Conservation (phyloP, 139 green algal species). For the Prasinococcaceae sp. region DNA sequence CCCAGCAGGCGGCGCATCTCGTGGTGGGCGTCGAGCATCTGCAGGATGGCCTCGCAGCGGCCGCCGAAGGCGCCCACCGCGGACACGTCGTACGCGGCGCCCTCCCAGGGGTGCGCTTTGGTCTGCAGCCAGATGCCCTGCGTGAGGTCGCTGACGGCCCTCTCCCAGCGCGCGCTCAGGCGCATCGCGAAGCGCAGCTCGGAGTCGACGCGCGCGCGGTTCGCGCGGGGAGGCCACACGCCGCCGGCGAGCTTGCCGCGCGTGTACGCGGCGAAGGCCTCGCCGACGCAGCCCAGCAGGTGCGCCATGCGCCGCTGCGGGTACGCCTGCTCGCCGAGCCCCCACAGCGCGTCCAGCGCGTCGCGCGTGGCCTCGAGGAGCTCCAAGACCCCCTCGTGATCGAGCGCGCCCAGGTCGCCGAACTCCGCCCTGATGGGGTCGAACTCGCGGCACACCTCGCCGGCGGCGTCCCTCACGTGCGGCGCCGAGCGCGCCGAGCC, state of each 20-base stretch:
- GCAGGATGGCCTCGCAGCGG: conserved; percentile 38
- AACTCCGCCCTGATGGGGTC: neutral
- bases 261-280: neutral
- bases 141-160: conserved; percentile 11
- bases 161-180: conserved; percentile 11
- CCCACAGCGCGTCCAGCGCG: conserved; percentile 1
- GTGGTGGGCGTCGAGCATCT: conserved; percentile 43
- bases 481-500: too few relatives aligned
- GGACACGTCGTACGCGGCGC: conserved; percentile 22
- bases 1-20: conserved; percentile 42
- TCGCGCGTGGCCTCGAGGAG: neutral
- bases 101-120: conserved; percentile 25
- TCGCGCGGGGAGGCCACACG: neutral
- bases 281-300: conserved; percentile 11
- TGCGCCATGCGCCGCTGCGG: conserved; percentile 17
- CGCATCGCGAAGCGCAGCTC: conserved; percentile 9
- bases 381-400: neutral
- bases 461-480: too few relatives aligned
- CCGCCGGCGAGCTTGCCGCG: neutral
- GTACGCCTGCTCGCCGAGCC: conserved; percentile 21
- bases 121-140: neutral
- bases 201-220: conserved; percentile 7
- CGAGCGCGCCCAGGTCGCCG: conserved; percentile 2
- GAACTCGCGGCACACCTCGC: too few relatives aligned
- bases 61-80: conserved; percentile 25